Evolutionary conservation across 108 stramenopile genomes (phyloP).

Genomic region (Pseudonitzschia multistriata): DNA sequence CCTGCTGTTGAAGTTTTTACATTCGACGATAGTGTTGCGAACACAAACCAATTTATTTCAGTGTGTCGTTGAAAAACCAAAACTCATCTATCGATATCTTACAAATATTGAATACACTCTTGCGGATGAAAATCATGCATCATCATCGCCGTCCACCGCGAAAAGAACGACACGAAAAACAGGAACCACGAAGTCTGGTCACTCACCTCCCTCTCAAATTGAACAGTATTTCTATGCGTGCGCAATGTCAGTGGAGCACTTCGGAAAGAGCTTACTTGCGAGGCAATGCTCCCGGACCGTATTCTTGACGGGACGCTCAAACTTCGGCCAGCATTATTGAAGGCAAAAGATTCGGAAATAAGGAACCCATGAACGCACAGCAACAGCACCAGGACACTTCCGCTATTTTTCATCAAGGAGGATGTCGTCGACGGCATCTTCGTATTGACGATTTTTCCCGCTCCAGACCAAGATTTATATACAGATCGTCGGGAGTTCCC

Average conservation of each 20-base stretch:
- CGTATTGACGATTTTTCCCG: background rate
- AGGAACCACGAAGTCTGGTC: background rate
- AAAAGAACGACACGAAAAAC: background rate
- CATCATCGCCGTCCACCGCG: too few species aligned
- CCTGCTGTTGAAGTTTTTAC: background rate
- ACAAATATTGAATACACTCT: too few species aligned
- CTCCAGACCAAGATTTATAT: background rate
- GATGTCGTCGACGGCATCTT: background rate
- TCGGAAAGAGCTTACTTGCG: slow-evolving; percentile 1
- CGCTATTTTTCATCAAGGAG: background rate
- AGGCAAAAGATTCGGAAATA: background rate
- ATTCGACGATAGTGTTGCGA: background rate
- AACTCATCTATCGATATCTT: background rate
- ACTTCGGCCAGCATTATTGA: slow-evolving; percentile 10
- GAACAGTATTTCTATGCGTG: slow-evolving; percentile 10
- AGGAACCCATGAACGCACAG: slow-evolving; percentile 1
- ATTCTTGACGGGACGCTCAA: background rate
- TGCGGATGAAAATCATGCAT: too few species aligned
- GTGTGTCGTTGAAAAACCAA: background rate
- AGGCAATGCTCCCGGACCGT: background rate
- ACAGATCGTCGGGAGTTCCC: too few species aligned
- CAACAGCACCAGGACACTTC: background rate
- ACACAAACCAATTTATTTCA: background rate
- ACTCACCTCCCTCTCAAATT: slow-evolving; percentile 15
- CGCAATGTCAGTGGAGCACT: slow-evolving; percentile 1